A percentile compares a stretch with the other conserved stretches of the same genome.
Conservation (phyloP, 257 asterid species). For the Solanum okadae region DNA sequence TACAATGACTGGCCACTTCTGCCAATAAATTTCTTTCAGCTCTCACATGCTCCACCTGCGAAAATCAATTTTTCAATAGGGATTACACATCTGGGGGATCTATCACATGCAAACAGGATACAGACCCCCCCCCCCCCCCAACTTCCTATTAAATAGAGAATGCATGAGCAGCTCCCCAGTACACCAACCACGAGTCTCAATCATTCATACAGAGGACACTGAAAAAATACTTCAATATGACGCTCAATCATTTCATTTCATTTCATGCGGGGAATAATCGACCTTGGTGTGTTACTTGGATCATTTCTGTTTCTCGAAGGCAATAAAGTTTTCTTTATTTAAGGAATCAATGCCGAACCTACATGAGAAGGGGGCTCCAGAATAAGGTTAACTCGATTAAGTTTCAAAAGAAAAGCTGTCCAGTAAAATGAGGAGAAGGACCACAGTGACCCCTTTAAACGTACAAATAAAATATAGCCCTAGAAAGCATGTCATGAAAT, state of each 20-base stretch:
- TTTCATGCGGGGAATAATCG: background rate
- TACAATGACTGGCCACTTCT: conserved; percentile 20
- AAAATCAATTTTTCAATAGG: conserved; percentile 2
- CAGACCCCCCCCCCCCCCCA: background rate
- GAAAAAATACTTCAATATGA: background rate
- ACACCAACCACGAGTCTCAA: background rate
- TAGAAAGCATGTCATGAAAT: background rate
- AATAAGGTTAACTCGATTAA: background rate
- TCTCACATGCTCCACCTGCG: conserved; percentile 19
- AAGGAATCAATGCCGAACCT: background rate
- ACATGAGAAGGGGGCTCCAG: background rate
- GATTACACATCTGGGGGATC: background rate
- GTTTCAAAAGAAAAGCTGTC: background rate
- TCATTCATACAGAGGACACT: background rate
- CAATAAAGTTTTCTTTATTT: background rate
- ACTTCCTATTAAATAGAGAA: background rate
- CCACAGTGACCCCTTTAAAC: background rate
- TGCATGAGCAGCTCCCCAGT: background rate
- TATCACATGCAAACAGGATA: background rate
- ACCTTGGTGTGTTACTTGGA: background rate
- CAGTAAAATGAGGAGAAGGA: background rate
- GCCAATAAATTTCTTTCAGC: conserved; percentile 21
- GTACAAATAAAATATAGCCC: background rate
- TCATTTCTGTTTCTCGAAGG: background rate
- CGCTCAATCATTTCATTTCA: background rate